Percentiles rank a stretch among this genome's conserved stretches.
Evolutionary conservation across 1,284 basidiomycete species (phyloP).

Genomic region (Apiotrichum porosum): DNA sequence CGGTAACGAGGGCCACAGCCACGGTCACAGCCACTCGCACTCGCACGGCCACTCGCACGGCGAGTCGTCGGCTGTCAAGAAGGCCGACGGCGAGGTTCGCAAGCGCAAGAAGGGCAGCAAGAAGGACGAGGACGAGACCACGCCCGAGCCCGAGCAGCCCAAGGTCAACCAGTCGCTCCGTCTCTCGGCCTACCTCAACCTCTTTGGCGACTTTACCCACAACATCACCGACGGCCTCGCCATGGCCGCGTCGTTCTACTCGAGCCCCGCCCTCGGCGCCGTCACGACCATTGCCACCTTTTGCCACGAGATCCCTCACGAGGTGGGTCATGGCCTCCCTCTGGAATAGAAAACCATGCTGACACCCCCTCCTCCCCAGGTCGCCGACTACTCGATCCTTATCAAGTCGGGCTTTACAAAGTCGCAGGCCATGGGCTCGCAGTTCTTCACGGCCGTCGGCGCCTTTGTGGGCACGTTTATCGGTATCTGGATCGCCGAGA

Average conservation of each 20-base stretch:
- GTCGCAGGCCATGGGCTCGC: conserved; percentile 80
- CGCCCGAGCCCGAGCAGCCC: conserved; percentile 20
- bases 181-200: conserved; percentile 79
- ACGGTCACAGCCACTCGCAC: conserved; percentile 55
- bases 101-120: conserved; percentile 34
- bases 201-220: conserved; percentile 76
- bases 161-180: conserved; percentile 55
- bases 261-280: conserved; percentile 78
- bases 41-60: conserved; percentile 55
- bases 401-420: conserved; percentile 85
- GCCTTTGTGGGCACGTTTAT: conserved; percentile 87
- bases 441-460: conserved; percentile 81
- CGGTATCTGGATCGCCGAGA: conserved; percentile 69
- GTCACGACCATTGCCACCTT: conserved; percentile 87
- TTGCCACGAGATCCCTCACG: conserved; percentile 85
- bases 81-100: conserved; percentile 22
- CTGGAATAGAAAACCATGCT: neutral
- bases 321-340: conserved; percentile 44
- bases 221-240: conserved; percentile 71
- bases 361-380: conserved; percentile 50
- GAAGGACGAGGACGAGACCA: conserved; percentile 10
- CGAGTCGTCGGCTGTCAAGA: conserved; percentile 24
- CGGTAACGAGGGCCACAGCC: conserved; percentile 54
- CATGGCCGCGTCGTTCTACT: conserved; percentile 87
- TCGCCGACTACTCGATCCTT: conserved; percentile 84